A percentile compares a stretch with the other conserved stretches of the same genome.
These are phyloP conservation scores for Microbotryum lychnidis-dioicae DNA, from an alignment of 1,284 basidiomycete species.

Conservation along the genomic window DNA sequence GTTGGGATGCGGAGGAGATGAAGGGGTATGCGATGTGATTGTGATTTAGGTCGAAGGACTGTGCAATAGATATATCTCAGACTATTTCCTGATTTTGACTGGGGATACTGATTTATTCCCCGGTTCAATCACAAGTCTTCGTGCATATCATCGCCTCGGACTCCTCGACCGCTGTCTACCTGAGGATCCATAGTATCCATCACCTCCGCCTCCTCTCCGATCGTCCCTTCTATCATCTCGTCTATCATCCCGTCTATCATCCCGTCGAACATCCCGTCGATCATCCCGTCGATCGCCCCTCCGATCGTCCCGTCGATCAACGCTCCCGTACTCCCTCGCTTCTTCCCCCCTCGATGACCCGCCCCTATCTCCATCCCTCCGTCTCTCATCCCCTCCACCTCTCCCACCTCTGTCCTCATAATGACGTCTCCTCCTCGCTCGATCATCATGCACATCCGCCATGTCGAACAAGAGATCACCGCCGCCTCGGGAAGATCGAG, in stretches of 20 bases:
- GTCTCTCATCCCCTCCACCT: conserved; percentile 11
- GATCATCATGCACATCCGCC: conserved; percentile 7
- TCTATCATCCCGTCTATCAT: not conserved
- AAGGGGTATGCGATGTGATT: conserved; percentile 7
- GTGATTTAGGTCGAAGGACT: not conserved
- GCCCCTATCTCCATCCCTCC: conserved; percentile 23
- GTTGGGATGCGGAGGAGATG: conserved; percentile 44
- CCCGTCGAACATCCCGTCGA: not conserved
- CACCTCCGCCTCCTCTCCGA: not conserved
- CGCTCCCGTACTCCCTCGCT: conserved; percentile 1
- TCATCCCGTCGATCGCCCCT: not conserved
- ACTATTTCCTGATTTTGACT: too few species aligned
- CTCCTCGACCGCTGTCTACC: too few species aligned
- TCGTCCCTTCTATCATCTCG: not conserved
- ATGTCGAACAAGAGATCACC: conserved; percentile 5
- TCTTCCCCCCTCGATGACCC: conserved; percentile 14
- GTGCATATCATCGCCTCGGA: too few species aligned
- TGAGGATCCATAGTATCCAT: too few species aligned
- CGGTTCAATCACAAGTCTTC: too few species aligned
- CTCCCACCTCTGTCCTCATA: conserved; percentile 27
- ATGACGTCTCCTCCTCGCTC: conserved; percentile 30
- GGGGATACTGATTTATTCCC: too few species aligned
- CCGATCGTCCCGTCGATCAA: not conserved
- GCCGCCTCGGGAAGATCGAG: not conserved
- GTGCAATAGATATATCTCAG: too few species aligned